Evolutionary conservation across 257 asterid genomes (phyloP).

Genomic region (Salvia rosmarinus): DNA sequence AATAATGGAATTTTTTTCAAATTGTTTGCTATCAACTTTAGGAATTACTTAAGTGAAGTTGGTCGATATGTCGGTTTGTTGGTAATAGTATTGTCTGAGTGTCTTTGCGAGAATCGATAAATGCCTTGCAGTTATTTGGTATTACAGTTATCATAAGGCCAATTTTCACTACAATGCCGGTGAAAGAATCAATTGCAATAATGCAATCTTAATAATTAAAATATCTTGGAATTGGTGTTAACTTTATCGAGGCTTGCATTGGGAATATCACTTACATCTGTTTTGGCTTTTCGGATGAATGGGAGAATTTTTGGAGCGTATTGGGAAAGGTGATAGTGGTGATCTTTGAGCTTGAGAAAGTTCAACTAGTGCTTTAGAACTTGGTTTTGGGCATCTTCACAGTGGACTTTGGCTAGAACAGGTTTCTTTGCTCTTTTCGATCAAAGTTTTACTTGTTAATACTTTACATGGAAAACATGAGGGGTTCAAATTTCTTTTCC

Average conservation of each 20-base stretch:
- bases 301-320: constrained; percentile 97
- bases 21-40: neutral
- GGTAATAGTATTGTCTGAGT: neutral
- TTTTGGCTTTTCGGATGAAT: constrained; percentile 79
- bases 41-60: constrained; percentile 1
- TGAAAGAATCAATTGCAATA: constrained; percentile 1
- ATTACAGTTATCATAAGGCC: neutral
- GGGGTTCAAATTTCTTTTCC: too few species aligned
- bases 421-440: constrained; percentile 46
- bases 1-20: neutral
- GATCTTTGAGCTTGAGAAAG: constrained; percentile 81
- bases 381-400: constrained; percentile 98
- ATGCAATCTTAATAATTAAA: too few species aligned
- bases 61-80: neutral
- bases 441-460: constrained; percentile 9
- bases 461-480: constrained; percentile 1
- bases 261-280: too few species aligned
- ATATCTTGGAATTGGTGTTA: too few species aligned
- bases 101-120: constrained; percentile 8
- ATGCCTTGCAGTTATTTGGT: neutral
- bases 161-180: neutral
- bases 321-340: constrained; percentile 63
- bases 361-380: constrained; percentile 78
- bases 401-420: constrained; percentile 95
- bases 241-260: too few species aligned